Conservation (phyloP, 495 filamentous ascomycete genomes). For the Lasiosphaeris hirsuta region DNA sequence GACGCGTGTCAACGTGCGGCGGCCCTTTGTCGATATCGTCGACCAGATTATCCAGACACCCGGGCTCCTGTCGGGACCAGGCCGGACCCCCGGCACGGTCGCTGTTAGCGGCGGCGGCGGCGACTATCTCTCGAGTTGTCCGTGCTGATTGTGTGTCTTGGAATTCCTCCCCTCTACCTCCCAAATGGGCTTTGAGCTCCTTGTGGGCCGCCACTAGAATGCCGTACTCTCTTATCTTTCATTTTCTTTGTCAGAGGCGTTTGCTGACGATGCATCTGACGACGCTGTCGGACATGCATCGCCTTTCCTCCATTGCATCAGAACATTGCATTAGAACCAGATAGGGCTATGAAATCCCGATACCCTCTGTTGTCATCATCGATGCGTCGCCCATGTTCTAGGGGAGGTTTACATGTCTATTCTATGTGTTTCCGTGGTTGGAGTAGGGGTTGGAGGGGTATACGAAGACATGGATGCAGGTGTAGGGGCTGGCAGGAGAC, state of each 20-base stretch:
- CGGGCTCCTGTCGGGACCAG: slow-evolving; percentile 33
- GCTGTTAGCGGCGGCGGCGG: slow-evolving; percentile 5
- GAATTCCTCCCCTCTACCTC: background rate
- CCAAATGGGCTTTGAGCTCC: background rate
- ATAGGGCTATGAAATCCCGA: slow-evolving; percentile 7
- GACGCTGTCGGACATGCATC: too few relatives aligned
- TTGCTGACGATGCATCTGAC: background rate
- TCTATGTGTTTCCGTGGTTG: slow-evolving; percentile 5
- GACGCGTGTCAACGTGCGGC: slow-evolving; percentile 50
- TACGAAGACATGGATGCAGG: background rate
- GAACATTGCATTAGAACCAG: background rate
- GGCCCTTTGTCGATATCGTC: slow-evolving; percentile 55
- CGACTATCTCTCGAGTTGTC: slow-evolving; percentile 16
- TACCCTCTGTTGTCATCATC: slow-evolving; percentile 4
- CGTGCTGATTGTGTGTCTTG: slow-evolving; percentile 15
- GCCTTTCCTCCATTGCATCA: background rate
- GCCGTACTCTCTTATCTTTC: background rate
- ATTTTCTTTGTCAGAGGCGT: background rate
- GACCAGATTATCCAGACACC: slow-evolving; percentile 49
- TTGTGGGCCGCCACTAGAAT: background rate
- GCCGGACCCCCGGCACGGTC: slow-evolving; percentile 19
- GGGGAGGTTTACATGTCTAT: slow-evolving; percentile 2
- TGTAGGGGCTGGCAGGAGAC: too few relatives aligned
- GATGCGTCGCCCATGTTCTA: background rate
- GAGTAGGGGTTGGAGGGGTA: background rate